Conservation (phyloP, 768 basidiomycete genomes). For the Suillus sp. region DNA sequence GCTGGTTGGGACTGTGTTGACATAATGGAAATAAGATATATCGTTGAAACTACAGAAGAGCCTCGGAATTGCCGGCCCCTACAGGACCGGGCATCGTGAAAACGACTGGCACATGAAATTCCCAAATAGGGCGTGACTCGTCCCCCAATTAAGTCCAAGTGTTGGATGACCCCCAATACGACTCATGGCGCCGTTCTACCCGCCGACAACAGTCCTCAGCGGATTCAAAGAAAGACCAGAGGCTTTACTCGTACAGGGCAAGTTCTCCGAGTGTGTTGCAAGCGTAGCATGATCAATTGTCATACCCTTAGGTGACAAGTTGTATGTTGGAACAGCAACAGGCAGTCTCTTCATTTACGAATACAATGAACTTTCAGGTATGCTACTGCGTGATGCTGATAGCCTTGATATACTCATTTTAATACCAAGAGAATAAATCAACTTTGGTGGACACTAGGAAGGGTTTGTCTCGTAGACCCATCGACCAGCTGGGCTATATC, state of each 20-base stretch:
- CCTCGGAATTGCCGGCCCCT: constrained; percentile 6
- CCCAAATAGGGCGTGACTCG: background rate
- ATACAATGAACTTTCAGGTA: constrained; percentile 43
- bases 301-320: constrained; percentile 45
- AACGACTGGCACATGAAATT: constrained; percentile 17
- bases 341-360: constrained; percentile 59
- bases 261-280: constrained; percentile 12
- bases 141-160: too few species aligned
- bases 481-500: constrained; percentile 88
- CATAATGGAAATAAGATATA: constrained; percentile 28
- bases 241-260: constrained; percentile 35
- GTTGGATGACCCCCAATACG: background rate
- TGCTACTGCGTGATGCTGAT: constrained; percentile 17
- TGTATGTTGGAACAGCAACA: constrained; percentile 63
- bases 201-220: constrained; percentile 27
- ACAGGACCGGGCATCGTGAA: too few species aligned
- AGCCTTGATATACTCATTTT: background rate
- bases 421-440: constrained; percentile 9
- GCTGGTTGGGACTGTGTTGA: constrained; percentile 46
- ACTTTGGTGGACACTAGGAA: constrained; percentile 68
- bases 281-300: constrained; percentile 3
- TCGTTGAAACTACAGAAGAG: background rate
- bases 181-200: constrained; percentile 36
- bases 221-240: constrained; percentile 41
- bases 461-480: constrained; percentile 60